Base-by-base conservation (phyloP, 2,329 filamentous ascomycete genomes). In the Sporothrix humicola region DNA sequence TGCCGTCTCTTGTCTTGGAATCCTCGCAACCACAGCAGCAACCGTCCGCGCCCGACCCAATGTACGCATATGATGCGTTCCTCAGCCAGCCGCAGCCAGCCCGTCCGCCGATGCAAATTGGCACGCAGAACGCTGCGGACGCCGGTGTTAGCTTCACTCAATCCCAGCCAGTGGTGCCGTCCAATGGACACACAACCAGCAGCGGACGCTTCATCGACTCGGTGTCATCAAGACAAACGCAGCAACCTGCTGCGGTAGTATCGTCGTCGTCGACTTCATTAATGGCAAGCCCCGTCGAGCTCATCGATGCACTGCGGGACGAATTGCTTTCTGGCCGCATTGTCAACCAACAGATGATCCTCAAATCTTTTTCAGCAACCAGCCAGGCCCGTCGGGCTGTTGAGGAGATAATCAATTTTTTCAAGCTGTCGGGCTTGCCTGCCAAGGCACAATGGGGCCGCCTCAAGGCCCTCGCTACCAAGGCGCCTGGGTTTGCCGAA, bases 391-490 rank as follows among this genome's bases (percentile, higher is more conserved):
- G 70, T 31, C 63, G 72, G 20, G 44, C 72, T 6, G 72, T 75
- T 3, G 26, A 31, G 0, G 69, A 69, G 2, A 73, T 74, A 15
- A 17, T 54, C 31, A 20, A 7, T 0, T 8, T 58, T 10, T 50
- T 74, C 20, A 10, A 2, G n/a, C n/a, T 50, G 31, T 61, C 58
- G 1, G 74, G 75, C 17, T 20, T 77, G 6, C 76, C 76, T 10
- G 73, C 65, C 1, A 46, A 12, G 79, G 82, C 54, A 77, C 82
- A 20, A 81, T 84, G 74, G 79, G 80, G 59, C 58, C 75, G 50
- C 9, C 76, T 65, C 1, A 46, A 68, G 37, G 69, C 56, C 5
- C 15, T 71, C 5, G 61, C 59, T 3, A 54, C 31, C 12, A 6
- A 17, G 1, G 68, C 73, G 15, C 72, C 37, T 4, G 79, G 79